Evolutionary conservation across 345 rosid species (phyloP), one percentile per base, ranked within the genome.

Genomic region (Microthlaspi erraticum): DNA sequence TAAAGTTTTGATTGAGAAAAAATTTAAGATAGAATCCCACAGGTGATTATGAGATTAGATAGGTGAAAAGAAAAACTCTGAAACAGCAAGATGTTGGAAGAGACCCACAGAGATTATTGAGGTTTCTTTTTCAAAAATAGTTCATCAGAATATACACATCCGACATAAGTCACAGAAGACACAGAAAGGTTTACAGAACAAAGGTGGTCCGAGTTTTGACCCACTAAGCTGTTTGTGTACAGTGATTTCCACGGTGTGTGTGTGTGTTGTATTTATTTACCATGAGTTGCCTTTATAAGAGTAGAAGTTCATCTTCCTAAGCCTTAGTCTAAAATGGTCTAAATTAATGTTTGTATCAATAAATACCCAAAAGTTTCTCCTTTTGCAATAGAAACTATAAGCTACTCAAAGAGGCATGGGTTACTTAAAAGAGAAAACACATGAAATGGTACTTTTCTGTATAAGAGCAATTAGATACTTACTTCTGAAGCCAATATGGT

Each of bases 401-500:
- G 29, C 58, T 60, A 68, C 64, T 68, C 51, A 43, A 23, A 50
- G 46, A 66, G 46, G 72, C 50, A 57, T 42, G 52, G 19, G 19
- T 65, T 43, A 55, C 26, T 56, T 16, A 64, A 72, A 73, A 18
- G 66, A 65, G 63, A 51, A 51, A 60, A 50, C 34, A 60, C 39
- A 74, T 65, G 71, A 4, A 18, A 32, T 29, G 36, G 4, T 44
- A 6, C 16, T n/a, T 17, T 10, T 38, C 1, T 29, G 9, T 38
- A 37, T 8, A 60, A 39, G 50, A 43, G 67, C 31, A 39, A 66
- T 51, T 42, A 45, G 58, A 61, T 49, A 78, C 97, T 80, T 83
- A 91, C 99, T 70, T 94, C 99, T 53, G 93, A 83, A 60, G 88
- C 87, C 75, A 91, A 77, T 64, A 85, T 33, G 50, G 73, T 80